Conservation (phyloP, 768 basidiomycete genomes). For the Boletus coccyginus region DNA sequence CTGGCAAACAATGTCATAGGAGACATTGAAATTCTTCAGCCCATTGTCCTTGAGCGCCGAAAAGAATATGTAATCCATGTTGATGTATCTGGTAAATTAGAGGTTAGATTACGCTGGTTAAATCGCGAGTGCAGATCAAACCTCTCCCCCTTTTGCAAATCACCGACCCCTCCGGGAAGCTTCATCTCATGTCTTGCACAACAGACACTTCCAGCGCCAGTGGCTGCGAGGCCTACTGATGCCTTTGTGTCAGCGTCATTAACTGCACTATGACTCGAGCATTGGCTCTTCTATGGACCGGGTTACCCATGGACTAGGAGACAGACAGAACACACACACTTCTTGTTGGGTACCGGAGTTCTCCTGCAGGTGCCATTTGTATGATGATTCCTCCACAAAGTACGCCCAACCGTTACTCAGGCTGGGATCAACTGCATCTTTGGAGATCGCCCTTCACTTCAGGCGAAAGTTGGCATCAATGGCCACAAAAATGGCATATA, state of each 20-base stretch:
- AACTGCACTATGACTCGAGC: conserved; percentile 9
- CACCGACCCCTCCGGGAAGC: conserved; percentile 8
- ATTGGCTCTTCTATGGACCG: conserved; percentile 16
- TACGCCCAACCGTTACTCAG: neutral
- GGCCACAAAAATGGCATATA: neutral
- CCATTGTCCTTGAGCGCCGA: too few species aligned
- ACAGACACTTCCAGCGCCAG: conserved; percentile 14
- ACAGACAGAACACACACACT: too few species aligned
- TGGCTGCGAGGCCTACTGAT: neutral
- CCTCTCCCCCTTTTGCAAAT: conserved; percentile 20
- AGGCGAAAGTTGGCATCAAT: neutral
- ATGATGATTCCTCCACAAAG: neutral
- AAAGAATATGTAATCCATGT: too few species aligned
- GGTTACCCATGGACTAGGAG: too few species aligned
- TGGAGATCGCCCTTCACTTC: neutral
- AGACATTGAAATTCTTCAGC: neutral
- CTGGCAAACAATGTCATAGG: neutral
- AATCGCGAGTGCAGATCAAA: neutral
- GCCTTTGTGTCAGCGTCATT: neutral
- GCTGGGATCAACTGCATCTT: neutral
- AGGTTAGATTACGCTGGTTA: too few species aligned
- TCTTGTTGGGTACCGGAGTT: too few species aligned
- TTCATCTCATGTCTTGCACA: conserved; percentile 14
- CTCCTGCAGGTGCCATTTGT: neutral
- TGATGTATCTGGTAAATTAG: too few species aligned